These are phyloP conservation scores for Candida sakaeoensis DNA, from an alignment of 805 yeast species.

Conservation along the genomic window DNA sequence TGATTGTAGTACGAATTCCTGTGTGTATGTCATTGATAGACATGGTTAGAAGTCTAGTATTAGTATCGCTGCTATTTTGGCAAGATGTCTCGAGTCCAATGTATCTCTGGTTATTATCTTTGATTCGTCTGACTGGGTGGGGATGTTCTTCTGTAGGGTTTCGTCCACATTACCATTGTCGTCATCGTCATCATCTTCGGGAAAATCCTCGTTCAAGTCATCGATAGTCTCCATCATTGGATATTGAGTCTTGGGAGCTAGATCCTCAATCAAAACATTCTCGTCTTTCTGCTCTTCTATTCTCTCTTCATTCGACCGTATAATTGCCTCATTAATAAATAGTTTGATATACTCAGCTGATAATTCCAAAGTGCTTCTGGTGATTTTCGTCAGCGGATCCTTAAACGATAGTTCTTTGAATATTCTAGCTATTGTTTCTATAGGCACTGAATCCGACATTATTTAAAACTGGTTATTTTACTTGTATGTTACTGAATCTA, in stretches of 20 bases:
- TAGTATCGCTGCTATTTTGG: conserved; percentile 53
- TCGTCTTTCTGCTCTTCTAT: conserved; percentile 30
- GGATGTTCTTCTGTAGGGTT: not conserved
- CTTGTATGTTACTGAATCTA: no score
- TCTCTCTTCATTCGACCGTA: conserved; percentile 54
- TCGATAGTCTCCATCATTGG: conserved; percentile 15
- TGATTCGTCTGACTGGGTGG: conserved; percentile 17
- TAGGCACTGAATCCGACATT: conserved; percentile 7
- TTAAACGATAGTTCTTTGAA: conserved; percentile 51
- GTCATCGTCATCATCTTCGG: conserved; percentile 16
- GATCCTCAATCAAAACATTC: conserved; percentile 10
- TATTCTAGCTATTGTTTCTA: conserved; percentile 44
- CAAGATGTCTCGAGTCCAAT: conserved; percentile 52
- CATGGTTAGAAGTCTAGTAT: conserved; percentile 58
- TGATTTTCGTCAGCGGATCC: conserved; percentile 42
- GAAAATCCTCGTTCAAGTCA: conserved; percentile 14
- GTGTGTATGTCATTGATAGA: no score
- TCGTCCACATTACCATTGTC: no score
- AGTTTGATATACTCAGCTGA: conserved; percentile 52
- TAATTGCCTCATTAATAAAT: conserved; percentile 57
- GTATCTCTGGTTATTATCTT: conserved; percentile 22
- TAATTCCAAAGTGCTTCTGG: conserved; percentile 45
- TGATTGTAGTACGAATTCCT: no score
- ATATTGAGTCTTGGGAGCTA: conserved; percentile 10
- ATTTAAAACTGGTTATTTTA: not conserved